Evolutionary conservation across 2,329 filamentous ascomycete genomes (phyloP), one percentile per base, ranked within the genome.

Genomic region (Tolypocladium inflatum): DNA sequence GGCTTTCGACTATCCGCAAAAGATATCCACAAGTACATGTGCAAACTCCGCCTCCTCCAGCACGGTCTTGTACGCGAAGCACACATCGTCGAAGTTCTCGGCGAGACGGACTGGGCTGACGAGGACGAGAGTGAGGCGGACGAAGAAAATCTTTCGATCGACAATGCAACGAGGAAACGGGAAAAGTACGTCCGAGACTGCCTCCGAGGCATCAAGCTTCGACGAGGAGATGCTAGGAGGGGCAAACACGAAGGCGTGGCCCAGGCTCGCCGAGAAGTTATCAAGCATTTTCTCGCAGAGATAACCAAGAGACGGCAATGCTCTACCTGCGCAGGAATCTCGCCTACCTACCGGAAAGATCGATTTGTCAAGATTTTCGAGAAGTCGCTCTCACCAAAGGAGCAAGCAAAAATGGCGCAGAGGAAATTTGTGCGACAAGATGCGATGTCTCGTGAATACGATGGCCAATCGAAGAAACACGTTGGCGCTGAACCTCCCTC

Each of bases 321-420:
- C 74, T 78, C 77, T 52, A 79, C 74, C 57, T 87, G 83, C 64
- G 75, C 77, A 54, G 89, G 88, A 35, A 84, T 94, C 61, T 92
- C 89, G 15, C 91, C 91, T 15, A 79, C 80, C 2, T 97, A 90
- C 73, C 86, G 93, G 65, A 97, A 96, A 71, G 93, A 97, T 67
- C 83, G 88, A 50, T 94, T 86, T 66, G 88, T 92, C 69, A 99
- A 97, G 73, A 92, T 99, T 57, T 99, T 97, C 72, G 87, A 93
- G 69, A 94, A 90, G 69, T 79, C 88, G 2, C 76, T 97, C 58
- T 83, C 80, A 53, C 74, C 80, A 52, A 96, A 94, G 71, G 86
- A 94, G 41, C 85, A 86, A 69, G 81, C 85, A 45, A 85, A 87
- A 61, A 96, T 96, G 88, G 81, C 85, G 3, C 84, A 89, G 60